Conservation (phyloP, 768 basidiomycete genomes). For the Suillus alpinus region DNA sequence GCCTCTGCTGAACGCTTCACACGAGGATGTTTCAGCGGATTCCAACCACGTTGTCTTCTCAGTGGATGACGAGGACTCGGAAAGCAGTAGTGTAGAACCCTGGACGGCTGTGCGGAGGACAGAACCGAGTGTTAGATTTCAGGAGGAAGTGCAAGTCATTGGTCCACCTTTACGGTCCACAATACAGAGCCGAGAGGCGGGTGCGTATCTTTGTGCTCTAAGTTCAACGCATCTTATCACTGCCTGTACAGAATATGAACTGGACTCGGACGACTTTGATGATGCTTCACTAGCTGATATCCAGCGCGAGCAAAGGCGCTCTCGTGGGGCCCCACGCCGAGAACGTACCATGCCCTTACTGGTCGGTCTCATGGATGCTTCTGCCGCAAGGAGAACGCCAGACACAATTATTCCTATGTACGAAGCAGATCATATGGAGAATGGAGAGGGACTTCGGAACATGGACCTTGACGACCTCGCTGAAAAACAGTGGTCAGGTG, state of each 20-base stretch:
- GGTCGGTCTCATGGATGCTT: slow-evolving; percentile 71
- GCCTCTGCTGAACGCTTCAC: slow-evolving; percentile 54
- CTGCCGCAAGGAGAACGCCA: slow-evolving; percentile 50
- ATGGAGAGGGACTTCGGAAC: slow-evolving; percentile 30
- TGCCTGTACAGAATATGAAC: slow-evolving; percentile 64
- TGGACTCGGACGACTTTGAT: slow-evolving; percentile 81
- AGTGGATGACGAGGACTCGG: slow-evolving; percentile 55
- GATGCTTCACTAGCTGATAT: slow-evolving; percentile 38
- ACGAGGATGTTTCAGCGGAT: slow-evolving; percentile 37
- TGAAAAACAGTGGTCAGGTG: slow-evolving; percentile 62
- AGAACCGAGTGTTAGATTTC: slow-evolving; percentile 57
- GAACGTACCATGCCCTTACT: slow-evolving; percentile 74
- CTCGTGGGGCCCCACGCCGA: slow-evolving; percentile 30
- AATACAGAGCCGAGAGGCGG: slow-evolving; percentile 72
- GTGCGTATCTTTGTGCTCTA: slow-evolving; percentile 46
- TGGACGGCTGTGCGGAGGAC: slow-evolving; percentile 33
- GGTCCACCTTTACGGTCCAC: slow-evolving; percentile 71
- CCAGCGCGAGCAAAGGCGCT: slow-evolving; percentile 21
- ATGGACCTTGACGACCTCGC: slow-evolving; percentile 74
- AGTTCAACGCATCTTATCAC: slow-evolving; percentile 10
- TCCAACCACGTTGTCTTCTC: slow-evolving; percentile 46
- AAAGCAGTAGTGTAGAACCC: slow-evolving; percentile 31
- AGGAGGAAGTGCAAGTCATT: slow-evolving; percentile 68
- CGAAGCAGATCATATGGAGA: slow-evolving; percentile 10
- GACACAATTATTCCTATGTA: slow-evolving; percentile 55